Base-by-base conservation (phyloP, 192 early-diverging fungal species). In the Mortierella antarctica region DNA sequence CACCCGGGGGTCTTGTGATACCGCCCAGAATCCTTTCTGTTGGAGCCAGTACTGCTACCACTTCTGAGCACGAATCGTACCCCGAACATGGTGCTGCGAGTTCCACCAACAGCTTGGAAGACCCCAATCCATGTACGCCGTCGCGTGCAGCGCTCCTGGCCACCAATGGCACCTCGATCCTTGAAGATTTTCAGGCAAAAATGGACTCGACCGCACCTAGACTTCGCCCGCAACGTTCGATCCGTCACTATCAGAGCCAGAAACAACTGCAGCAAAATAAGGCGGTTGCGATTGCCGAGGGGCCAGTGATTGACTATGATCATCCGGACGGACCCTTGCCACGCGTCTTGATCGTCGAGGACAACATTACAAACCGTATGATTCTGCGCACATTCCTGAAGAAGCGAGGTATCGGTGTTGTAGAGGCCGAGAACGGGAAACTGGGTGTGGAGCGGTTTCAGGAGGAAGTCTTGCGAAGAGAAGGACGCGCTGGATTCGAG, bases 341-440 rank as follows among this genome's bases (percentile, higher is more conserved):
- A 0, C 67, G 69, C 49, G 84, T 86, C 40, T 60, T 86, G 44
- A 81, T 86, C 58, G 78, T 86, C 2, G 84, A 86, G 48, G 84
- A 86, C 68, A 86, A 86, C 57, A 73, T 66, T 11, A 71, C 78
- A 8, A 86, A 86, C 72, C 48, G 84, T 57, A 82, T 83, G 76
- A 86, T 86, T 18, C 62, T 86, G 55, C 53, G 66, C 7, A 85
- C 74, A 9, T 85, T 85, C 55, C 65, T 85, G 39, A 81, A 81
- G 67, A 83, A 75, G 58, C 82, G 75, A 2, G 82, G 82, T 14
- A 70, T 86, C 59, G 52, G 55, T 12, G 78, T 76, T 49, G 82
- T 82, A 6, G 84, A 86, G 52, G 84, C 84, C 47, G 84, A 83
- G 49, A 83, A 86, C 18, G 84, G 84, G 2, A 70, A 79, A 20